Conservation (phyloP, 805 yeast genomes). For the Ogataea paradorogensis region DNA sequence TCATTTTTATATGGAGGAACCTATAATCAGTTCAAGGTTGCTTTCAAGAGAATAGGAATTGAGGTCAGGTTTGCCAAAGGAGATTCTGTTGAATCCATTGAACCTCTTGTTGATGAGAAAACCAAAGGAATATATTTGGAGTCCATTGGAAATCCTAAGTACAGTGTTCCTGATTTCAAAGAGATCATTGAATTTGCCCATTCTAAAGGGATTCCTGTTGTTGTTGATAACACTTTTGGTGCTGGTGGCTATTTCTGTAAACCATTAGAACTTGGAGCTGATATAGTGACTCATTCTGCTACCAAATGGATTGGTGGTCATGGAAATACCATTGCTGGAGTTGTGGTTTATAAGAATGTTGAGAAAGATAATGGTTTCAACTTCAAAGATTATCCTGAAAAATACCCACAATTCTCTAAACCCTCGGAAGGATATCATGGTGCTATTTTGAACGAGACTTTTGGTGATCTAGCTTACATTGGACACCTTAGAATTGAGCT, state of each 20-base stretch:
- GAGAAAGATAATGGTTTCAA: conserved; percentile 88
- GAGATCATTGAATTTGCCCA: conserved; percentile 74
- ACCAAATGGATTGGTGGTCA: conserved; percentile 99
- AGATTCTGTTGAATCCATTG: conserved; percentile 70
- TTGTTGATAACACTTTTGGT: conserved; percentile 95
- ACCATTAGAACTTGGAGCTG: conserved; percentile 89
- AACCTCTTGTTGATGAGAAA: conserved; percentile 68
- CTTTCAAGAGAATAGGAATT: conserved; percentile 81
- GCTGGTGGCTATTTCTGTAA: conserved; percentile 88
- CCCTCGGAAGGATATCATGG: conserved; percentile 97
- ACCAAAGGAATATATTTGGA: conserved; percentile 91
- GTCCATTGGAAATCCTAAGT: conserved; percentile 89
- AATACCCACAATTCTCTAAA: conserved; percentile 85
- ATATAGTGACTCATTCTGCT: conserved; percentile 89
- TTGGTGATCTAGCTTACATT: conserved; percentile 77
- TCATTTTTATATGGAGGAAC: conserved; percentile 94
- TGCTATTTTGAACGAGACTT: conserved; percentile 71
- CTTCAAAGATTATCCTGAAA: conserved; percentile 80
- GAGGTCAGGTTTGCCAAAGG: conserved; percentile 83
- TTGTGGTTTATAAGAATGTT: conserved; percentile 47
- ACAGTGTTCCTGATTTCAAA: conserved; percentile 89
- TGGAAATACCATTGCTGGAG: conserved; percentile 93
- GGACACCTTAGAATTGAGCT: conserved; percentile 79
- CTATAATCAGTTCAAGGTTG: conserved; percentile 89
- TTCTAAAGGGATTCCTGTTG: conserved; percentile 81